Evolutionary conservation across 2,329 filamentous ascomycete species (phyloP).

Genomic region (Penicillium sp.): DNA sequence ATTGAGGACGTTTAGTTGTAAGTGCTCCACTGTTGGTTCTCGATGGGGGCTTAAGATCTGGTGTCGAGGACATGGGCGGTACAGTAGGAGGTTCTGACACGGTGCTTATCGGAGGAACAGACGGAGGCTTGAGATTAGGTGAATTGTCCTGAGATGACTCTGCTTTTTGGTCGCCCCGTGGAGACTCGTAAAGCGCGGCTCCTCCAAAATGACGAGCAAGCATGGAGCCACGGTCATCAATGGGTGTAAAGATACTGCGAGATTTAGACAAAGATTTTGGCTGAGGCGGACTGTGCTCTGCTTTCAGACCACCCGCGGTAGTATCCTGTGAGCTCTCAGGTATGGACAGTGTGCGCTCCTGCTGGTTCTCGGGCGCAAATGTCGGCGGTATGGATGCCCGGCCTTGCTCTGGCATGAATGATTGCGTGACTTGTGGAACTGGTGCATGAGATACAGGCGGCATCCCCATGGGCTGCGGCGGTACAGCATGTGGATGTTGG

Average conservation of each 20-base stretch:
- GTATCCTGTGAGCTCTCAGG: slow-evolving; percentile 61
- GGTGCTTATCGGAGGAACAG: slow-evolving; percentile 60
- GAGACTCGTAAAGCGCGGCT: slow-evolving; percentile 57
- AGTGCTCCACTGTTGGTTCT: slow-evolving; percentile 76
- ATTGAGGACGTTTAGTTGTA: slow-evolving; percentile 72
- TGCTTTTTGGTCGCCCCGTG: slow-evolving; percentile 48
- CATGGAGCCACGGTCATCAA: slow-evolving; percentile 89
- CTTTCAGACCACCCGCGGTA: slow-evolving; percentile 44
- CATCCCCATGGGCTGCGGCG: slow-evolving; percentile 34
- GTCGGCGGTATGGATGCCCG: slow-evolving; percentile 74
- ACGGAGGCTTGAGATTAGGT: slow-evolving; percentile 54
- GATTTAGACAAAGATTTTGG: slow-evolving; percentile 73
- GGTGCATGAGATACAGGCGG: slow-evolving; percentile 45
- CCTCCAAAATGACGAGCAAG: slow-evolving; percentile 81
- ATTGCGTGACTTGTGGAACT: slow-evolving; percentile 63
- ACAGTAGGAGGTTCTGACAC: slow-evolving; percentile 49
- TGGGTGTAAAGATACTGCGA: slow-evolving; percentile 95
- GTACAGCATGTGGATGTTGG: slow-evolving; percentile 44
- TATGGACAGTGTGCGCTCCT: slow-evolving; percentile 63
- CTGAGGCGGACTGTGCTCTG: slow-evolving; percentile 48
- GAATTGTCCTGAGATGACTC: slow-evolving; percentile 48
- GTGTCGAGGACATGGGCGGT: slow-evolving; percentile 65
- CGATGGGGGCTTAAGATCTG: slow-evolving; percentile 74
- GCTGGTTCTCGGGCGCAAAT: slow-evolving; percentile 62
- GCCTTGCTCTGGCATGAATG: slow-evolving; percentile 76